Conservation (phyloP, 2,329 filamentous ascomycete genomes). For the Beauveria medogensis region DNA sequence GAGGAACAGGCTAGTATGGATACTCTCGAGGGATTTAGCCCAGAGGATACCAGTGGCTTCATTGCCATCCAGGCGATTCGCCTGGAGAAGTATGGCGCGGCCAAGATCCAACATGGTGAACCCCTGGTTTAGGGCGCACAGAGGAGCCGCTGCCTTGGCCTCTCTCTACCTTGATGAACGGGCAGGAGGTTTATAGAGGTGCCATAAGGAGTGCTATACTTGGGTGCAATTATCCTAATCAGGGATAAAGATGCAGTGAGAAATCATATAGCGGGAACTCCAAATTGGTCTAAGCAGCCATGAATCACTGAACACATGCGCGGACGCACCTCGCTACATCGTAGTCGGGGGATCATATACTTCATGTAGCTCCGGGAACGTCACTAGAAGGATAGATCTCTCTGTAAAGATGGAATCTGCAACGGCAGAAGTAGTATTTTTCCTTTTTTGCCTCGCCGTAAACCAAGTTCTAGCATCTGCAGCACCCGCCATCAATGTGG, state of each 20-base stretch:
- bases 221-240: neutral
- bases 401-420: too few relatives aligned
- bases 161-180: conserved; percentile 4
- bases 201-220: conserved; percentile 9
- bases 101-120: conserved; percentile 28
- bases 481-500: too few relatives aligned
- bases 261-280: conserved; percentile 2
- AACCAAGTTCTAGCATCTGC: too few relatives aligned
- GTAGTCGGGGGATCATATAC: neutral
- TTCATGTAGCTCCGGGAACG: neutral
- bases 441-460: too few relatives aligned
- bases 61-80: conserved; percentile 63
- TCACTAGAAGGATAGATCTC: too few relatives aligned
- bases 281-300: conserved; percentile 6
- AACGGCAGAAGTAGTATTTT: too few relatives aligned
- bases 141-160: conserved; percentile 5
- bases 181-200: conserved; percentile 2
- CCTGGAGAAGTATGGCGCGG: conserved; percentile 39
- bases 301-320: conserved; percentile 6
- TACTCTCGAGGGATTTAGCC: conserved; percentile 51
- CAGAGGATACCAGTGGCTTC: conserved; percentile 60
- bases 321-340: neutral
- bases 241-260: conserved; percentile 2
- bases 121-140: conserved; percentile 23
- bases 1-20: conserved; percentile 42